Percentiles rank a stretch among this genome's conserved stretches.
Conservation (phyloP, 345 rosid species). For the Lepidium sativum region DNA sequence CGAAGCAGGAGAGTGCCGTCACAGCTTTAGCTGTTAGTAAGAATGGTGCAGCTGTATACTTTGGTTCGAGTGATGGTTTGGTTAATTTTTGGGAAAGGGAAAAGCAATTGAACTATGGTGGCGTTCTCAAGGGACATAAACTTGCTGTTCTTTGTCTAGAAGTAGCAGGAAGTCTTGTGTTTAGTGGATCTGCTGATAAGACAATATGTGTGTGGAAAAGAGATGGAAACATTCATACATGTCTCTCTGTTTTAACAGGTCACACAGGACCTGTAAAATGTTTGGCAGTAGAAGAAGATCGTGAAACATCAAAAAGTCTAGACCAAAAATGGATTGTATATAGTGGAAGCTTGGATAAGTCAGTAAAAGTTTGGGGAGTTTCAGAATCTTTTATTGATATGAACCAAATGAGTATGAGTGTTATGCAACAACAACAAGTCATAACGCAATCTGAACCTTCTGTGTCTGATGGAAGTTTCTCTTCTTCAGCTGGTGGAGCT, state of each 20-base stretch:
- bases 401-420: slow-evolving; percentile 31
- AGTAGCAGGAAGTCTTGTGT: slow-evolving; percentile 62
- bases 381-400: slow-evolving; percentile 50
- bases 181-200: slow-evolving; percentile 95
- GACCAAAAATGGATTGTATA: slow-evolving; percentile 68
- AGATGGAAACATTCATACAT: slow-evolving; percentile 62
- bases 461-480: slow-evolving; percentile 31
- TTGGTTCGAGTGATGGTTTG: slow-evolving; percentile 87
- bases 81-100: slow-evolving; percentile 84
- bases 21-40: slow-evolving; percentile 61
- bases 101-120: slow-evolving; percentile 61
- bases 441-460: slow-evolving; percentile 26
- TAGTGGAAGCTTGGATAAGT: slow-evolving; percentile 90
- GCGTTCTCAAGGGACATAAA: slow-evolving; percentile 77
- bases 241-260: slow-evolving; percentile 80
- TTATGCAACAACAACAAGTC: slow-evolving; percentile 34
- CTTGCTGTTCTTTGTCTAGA: slow-evolving; percentile 79
- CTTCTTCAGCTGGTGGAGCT: slow-evolving; percentile 27
- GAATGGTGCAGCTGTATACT: slow-evolving; percentile 45
- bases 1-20: slow-evolving; percentile 86
- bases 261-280: slow-evolving; percentile 91
- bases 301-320: slow-evolving; percentile 29
- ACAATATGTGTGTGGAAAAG: slow-evolving; percentile 89
- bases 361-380: slow-evolving; percentile 92
- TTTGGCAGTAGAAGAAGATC: slow-evolving; percentile 68